Conservation (phyloP, 2,329 filamentous ascomycete genomes). For the Torrubiellomyces zombiae region DNA sequence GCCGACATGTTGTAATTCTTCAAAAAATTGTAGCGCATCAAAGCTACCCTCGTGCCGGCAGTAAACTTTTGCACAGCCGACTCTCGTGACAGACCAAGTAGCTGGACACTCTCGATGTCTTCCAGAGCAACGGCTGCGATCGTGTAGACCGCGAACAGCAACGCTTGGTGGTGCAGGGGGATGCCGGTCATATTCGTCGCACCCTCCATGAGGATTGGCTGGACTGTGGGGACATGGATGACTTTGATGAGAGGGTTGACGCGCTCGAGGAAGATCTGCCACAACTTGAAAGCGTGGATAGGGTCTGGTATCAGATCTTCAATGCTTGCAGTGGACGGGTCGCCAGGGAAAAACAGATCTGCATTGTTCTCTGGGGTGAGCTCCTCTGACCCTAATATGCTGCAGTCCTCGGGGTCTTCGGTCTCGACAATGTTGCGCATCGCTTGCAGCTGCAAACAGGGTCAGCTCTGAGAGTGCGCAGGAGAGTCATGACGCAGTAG, state of each 20-base stretch:
- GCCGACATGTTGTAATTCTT: constrained; percentile 40
- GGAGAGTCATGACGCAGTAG: too few species aligned
- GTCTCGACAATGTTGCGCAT: constrained; percentile 42
- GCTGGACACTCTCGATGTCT: constrained; percentile 35
- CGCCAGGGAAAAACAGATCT: constrained; percentile 29
- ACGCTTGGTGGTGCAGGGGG: constrained; percentile 40
- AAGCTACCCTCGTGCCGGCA: constrained; percentile 29
- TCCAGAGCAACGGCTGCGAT: constrained; percentile 39
- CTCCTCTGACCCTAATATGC: constrained; percentile 29
- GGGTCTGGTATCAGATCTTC: constrained; percentile 46
- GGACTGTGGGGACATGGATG: constrained; percentile 54
- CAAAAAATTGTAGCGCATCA: constrained; percentile 39
- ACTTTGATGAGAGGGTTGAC: constrained; percentile 59
- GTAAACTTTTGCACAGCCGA: constrained; percentile 34
- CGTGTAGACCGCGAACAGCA: constrained; percentile 50
- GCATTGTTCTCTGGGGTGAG: constrained; percentile 34
- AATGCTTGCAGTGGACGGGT: constrained; percentile 19
- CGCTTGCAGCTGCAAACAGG: constrained; percentile 28
- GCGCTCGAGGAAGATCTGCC: constrained; percentile 59
- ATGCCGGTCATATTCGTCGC: constrained; percentile 37
- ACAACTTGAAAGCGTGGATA: constrained; percentile 51
- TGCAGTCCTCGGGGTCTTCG: constrained; percentile 30
- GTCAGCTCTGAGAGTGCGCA: too few species aligned
- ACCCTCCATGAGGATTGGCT: constrained; percentile 48
- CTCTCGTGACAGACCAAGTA: constrained; percentile 31